phyloP scores from a whole-genome alignment of 352 stramenopile species.

The Phytophthora kernoviae region DNA sequence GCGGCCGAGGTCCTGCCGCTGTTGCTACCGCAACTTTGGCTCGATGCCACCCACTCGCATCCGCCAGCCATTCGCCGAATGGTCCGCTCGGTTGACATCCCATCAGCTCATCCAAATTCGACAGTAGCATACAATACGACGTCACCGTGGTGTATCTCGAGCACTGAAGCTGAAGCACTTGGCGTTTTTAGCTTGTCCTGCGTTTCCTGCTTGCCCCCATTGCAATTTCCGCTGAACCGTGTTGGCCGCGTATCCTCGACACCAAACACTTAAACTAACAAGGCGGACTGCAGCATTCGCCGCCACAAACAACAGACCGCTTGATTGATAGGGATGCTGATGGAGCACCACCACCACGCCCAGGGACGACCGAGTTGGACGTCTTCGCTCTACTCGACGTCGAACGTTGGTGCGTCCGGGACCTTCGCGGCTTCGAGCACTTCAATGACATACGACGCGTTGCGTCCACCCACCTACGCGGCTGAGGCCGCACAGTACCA shows the following conservation, averaged over 20 bases:
- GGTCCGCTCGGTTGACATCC: conserved; percentile 34
- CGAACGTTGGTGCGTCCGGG: not conserved
- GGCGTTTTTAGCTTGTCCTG: too few species aligned
- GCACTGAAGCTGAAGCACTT: not conserved
- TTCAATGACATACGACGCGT: conserved; percentile 19
- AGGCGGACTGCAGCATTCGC: not conserved
- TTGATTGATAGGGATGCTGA: conserved; percentile 19
- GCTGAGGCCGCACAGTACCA: conserved; percentile 16
- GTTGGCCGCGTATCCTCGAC: conserved; percentile 26
- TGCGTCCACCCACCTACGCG: conserved; percentile 21
- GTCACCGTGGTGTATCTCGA: conserved; percentile 2
- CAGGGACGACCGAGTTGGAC: conserved; percentile 35
- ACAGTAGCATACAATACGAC: conserved; percentile 27
- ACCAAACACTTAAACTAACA: not conserved
- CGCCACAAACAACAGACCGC: conserved; percentile 1
- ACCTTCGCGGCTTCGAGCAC: conserved; percentile 1
- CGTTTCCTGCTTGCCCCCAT: not conserved
- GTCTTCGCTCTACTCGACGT: conserved; percentile 24
- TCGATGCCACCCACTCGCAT: conserved; percentile 2
- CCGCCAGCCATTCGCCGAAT: conserved; percentile 28
- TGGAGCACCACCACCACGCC: conserved; percentile 33
- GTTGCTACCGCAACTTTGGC: conserved; percentile 23
- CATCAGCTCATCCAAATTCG: conserved; percentile 41
- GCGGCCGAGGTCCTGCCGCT: conserved; percentile 2
- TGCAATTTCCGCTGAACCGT: not conserved